Evolutionary conservation across 345 rosid genomes (phyloP), one percentile per base, ranked within the genome.

Genomic region (Populus deltoides): DNA sequence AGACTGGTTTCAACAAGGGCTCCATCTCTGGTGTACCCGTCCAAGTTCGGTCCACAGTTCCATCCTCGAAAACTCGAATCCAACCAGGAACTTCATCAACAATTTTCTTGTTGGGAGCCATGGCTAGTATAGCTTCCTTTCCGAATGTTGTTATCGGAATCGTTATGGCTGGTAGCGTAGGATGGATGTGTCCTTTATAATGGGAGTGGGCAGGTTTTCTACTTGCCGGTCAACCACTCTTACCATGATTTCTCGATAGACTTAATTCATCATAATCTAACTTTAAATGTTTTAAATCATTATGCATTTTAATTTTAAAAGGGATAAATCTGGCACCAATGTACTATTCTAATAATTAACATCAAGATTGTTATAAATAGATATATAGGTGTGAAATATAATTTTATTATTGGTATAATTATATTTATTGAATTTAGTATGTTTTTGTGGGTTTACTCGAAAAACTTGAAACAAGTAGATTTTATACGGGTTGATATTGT

Each of bases 21-120:
- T 69, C 45, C 29, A 45, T 3, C 53, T 74, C 53, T 0, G 78
- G 82, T 2, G 75, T 74, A 4, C 82, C 78, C 1, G 78, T 68
- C 82, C 82, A 74, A 0, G 78, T 41, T 4, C 82, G 27, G 35
- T 74, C 75, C 3, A 67, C 75, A 7, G 70, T 38, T 15, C 78
- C 82, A 12, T 70, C 82, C 67, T 69, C 51, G 66, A 29, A 80
- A 13, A 61, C 70, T 27, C 57, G 20, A 10, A 75, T 70, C 78
- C 75, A 75, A 25, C 69, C 35, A 6, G 77, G 66, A 63, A 79
- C 76, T 61, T 79, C 82, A 4, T 69, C 71, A 4, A 59, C 75
- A 10, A 59, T 39, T 33, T 43, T 79, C 20, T 51, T 51, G 31
- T n/a, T 33, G 51, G 67, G 5, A 1, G n/a, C 75, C 81, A 78